Evolutionary conservation across 2,329 filamentous ascomycete genomes (phyloP).

Genomic region (Grosmannia huntii): DNA sequence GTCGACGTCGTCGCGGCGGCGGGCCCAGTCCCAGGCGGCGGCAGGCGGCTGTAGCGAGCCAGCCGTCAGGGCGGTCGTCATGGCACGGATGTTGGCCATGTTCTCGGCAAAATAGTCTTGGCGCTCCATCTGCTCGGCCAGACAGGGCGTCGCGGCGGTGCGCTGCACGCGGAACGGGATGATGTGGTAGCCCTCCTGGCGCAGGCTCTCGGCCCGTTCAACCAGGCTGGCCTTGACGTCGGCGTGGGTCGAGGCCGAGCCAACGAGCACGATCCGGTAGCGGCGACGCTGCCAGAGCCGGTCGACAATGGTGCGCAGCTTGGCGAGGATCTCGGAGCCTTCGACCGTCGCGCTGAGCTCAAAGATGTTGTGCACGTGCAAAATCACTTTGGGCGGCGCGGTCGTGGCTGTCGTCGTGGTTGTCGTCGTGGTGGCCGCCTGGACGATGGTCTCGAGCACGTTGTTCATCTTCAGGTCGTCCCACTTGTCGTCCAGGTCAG

Average conservation of each 20-base stretch:
- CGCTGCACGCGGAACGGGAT: conserved; percentile 15
- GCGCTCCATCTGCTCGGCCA: conserved; percentile 11
- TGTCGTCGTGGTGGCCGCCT: conserved; percentile 21
- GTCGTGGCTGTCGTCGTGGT: neutral
- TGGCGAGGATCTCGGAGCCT: conserved; percentile 55
- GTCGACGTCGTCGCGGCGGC: neutral
- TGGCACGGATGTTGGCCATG: conserved; percentile 31
- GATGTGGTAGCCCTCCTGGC: conserved; percentile 19
- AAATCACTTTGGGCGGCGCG: conserved; percentile 38
- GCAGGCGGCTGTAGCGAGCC: conserved; percentile 10
- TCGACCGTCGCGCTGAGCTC: conserved; percentile 60
- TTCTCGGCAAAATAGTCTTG: conserved; percentile 33
- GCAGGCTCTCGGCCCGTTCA: conserved; percentile 18
- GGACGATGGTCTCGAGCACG: conserved; percentile 43
- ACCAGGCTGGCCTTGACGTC: conserved; percentile 21
- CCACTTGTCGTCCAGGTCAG: conserved; percentile 37
- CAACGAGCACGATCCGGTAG: conserved; percentile 57
- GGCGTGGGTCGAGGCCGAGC: conserved; percentile 52
- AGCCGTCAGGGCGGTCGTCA: conserved; percentile 27
- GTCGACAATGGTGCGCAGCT: conserved; percentile 60
- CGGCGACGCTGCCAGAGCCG: conserved; percentile 58
- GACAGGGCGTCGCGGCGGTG: conserved; percentile 4
- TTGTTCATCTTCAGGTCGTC: conserved; percentile 48
- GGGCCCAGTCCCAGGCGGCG: conserved; percentile 4
- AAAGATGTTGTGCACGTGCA: conserved; percentile 70